Base-by-base conservation (phyloP, 768 basidiomycete species). In the Psilocybe sp. region DNA sequence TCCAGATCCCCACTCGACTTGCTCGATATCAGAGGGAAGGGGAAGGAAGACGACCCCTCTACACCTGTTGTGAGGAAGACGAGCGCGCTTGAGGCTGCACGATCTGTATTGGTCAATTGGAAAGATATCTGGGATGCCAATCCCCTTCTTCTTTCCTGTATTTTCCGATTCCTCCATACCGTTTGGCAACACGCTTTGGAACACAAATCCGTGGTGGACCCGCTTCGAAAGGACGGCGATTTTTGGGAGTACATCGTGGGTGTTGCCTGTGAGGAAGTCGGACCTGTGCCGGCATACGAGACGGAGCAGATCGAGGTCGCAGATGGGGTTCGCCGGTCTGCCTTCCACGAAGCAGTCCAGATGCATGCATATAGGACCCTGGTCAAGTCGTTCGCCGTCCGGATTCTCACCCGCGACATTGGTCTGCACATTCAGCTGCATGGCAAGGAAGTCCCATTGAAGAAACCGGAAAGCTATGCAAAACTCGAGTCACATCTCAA, bases 181-280 rank as follows among this genome's bases (percentile, higher is more conserved):
- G 81, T 89, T 14, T 89, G 90, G 92, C 79, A 88, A 63, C 87
- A 91, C 59, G 83, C 82, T 23, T 71, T 84, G 54, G 86, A 94
- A 60, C 87, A 92, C 62, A 82, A 79, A 48, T 55, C 70, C 0
- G 68, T 79, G 1, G 72, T 94, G 36, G 78, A 82, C 7, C 57
- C 71, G 5, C 64, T 85, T 6, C 80, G 85, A 14, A 66, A 75
- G 10, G 79, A 87, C 58, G 62, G 73, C 0, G 72, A 67, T 11
- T 85, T 94, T 53, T 96, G 91, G 91, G 73, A 75, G 28, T 75
- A 76, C n/a, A 68, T 95, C 14, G 76, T 79, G 1, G 75, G 71
- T 7, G 75, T 94, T 31, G 76, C 82, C 2, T 78, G 74, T 39
- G 75, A 84, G 45, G 87, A 92, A 57, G 69, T 94, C 5, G 87